These are phyloP conservation scores for Plasmodium berghei DNA, from an alignment of 169 alveolate genomes.

Conservation along the genomic window DNA sequence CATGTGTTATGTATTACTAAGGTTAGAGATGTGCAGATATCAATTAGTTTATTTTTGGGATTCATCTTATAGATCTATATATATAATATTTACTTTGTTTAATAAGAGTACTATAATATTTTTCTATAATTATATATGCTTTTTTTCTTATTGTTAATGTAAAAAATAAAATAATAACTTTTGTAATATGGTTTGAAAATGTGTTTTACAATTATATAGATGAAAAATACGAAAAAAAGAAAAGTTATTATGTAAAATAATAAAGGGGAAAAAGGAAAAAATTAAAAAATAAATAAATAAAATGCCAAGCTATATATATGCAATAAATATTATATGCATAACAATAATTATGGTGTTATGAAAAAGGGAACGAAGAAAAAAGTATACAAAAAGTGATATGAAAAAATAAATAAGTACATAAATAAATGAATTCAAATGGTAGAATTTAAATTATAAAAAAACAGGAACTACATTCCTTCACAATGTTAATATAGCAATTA, in stretches of 20 bases:
- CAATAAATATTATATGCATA: too few relatives aligned
- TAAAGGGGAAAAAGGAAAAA: too few relatives aligned
- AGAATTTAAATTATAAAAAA: too few relatives aligned
- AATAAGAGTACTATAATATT: constrained; percentile 7
- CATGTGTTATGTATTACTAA: constrained; percentile 17
- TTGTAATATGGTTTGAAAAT: not conserved
- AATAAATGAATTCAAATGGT: too few relatives aligned
- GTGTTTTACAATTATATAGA: not conserved
- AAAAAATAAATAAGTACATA: too few relatives aligned
- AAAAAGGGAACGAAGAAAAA: too few relatives aligned
- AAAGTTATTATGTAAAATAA: not conserved
- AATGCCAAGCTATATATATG: not conserved
- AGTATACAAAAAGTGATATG: too few relatives aligned
- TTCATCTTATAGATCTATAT: constrained; percentile 25
- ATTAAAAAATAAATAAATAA: not conserved
- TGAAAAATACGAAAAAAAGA: not conserved
- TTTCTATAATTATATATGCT: not conserved
- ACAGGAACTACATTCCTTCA: too few relatives aligned
- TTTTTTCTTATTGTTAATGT: constrained; percentile 7
- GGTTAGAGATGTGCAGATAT: constrained; percentile 65
- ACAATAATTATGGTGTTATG: too few relatives aligned
- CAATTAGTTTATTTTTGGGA: constrained; percentile 62
- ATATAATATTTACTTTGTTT: constrained; percentile 5
- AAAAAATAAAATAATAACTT: not conserved
- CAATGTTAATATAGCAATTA: too few relatives aligned